phyloP scores from a whole-genome alignment of 768 basidiomycete genomes.

The Podaxis sp. region DNA sequence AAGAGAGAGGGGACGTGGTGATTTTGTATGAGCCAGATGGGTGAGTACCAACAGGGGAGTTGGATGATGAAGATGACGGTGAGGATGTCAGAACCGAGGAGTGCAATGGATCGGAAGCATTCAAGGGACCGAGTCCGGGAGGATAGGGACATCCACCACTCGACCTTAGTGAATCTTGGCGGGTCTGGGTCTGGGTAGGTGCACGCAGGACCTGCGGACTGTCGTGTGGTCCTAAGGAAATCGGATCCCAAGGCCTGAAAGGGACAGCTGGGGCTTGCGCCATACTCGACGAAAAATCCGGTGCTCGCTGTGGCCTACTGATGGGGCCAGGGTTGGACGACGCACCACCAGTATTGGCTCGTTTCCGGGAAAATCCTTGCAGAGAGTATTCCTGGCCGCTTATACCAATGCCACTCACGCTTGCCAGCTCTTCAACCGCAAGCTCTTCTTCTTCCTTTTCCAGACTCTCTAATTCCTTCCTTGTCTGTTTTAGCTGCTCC shows the following conservation, averaged over 20 bases:
- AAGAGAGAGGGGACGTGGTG: not conserved
- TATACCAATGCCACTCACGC: slow-evolving; percentile 6
- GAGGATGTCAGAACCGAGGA: not conserved
- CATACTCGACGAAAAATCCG: not conserved
- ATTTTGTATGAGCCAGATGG: not conserved
- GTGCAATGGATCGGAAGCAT: not conserved
- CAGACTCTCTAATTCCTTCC: slow-evolving; percentile 54
- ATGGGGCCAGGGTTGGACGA: not conserved
- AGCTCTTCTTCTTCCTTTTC: slow-evolving; percentile 29
- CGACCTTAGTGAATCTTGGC: not conserved
- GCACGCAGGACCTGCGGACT: not conserved
- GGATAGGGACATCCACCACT: not conserved
- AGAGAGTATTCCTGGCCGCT: slow-evolving; percentile 1
- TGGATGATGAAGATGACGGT: slow-evolving; percentile 2
- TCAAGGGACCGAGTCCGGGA: not conserved
- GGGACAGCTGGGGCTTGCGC: not conserved
- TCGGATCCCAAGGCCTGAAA: not conserved
- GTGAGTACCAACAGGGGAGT: not conserved
- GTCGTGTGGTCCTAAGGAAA: not conserved
- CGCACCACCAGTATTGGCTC: slow-evolving; percentile 8
- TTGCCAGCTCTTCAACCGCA: slow-evolving; percentile 23
- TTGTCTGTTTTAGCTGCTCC: slow-evolving; percentile 57
- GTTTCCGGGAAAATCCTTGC: not conserved
- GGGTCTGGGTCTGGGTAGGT: not conserved
- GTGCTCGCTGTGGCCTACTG: not conserved